phyloP scores from a whole-genome alignment of 139 green algal species.

The Medakamo hakoo region DNA sequence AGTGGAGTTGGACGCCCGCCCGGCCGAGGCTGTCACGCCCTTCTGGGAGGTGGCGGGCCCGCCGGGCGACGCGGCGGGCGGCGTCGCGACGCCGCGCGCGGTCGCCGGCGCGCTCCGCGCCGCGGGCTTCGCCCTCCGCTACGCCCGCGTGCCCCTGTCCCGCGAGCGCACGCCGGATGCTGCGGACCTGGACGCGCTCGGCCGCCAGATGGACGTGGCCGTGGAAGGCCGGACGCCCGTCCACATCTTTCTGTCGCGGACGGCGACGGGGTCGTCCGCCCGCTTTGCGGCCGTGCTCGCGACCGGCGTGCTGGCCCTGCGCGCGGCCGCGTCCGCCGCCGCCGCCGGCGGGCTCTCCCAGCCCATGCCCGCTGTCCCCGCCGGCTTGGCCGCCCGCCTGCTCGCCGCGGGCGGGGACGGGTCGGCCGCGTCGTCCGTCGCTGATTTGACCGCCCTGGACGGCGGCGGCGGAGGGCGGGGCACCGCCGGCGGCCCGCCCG shows the following conservation, averaged over 20 bases:
- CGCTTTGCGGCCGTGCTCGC: slow-evolving; percentile 42
- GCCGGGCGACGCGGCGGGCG: background rate
- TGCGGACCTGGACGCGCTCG: slow-evolving; percentile 52
- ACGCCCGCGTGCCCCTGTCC: slow-evolving; percentile 65
- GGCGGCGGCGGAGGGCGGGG: no score
- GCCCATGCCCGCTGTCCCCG: no score
- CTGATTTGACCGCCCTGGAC: no score
- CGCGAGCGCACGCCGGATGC: slow-evolving; percentile 65
- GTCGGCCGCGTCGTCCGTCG: background rate
- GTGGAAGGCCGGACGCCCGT: slow-evolving; percentile 14
- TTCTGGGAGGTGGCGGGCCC: slow-evolving; percentile 34
- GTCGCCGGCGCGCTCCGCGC: slow-evolving; percentile 37
- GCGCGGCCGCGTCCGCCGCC: no score
- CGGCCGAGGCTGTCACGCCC: slow-evolving; percentile 18
- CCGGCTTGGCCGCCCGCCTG: no score
- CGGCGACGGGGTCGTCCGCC: slow-evolving; percentile 39
- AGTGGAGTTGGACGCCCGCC: slow-evolving; percentile 16
- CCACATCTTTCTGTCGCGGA: slow-evolving; percentile 58
- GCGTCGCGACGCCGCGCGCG: slow-evolving; percentile 21
- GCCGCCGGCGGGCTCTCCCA: no score
- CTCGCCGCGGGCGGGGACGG: background rate
- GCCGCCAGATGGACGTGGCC: slow-evolving; percentile 26
- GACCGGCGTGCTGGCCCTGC: background rate
- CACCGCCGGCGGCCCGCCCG: no score
- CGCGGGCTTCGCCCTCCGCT: slow-evolving; percentile 46